Percentiles rank a stretch among this genome's conserved stretches.
These are phyloP conservation scores for Phytophthora pseudosyringae DNA, from an alignment of 352 stramenopile genomes.

Conservation along the genomic window DNA sequence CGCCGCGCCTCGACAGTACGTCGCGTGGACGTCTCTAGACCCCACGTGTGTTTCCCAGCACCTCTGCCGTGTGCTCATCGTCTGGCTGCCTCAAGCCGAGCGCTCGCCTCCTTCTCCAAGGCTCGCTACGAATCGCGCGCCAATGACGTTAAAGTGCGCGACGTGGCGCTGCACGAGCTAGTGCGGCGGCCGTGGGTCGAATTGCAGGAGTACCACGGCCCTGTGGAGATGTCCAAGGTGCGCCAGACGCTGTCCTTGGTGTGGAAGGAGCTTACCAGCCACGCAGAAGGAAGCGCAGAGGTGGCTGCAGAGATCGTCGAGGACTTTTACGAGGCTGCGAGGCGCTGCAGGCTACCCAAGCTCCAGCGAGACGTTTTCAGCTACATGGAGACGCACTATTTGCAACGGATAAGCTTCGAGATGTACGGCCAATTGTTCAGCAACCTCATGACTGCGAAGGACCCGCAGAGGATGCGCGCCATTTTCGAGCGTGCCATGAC, in stretches of 20 bases:
- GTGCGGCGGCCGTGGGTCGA: slow-evolving; percentile 37
- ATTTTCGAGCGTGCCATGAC: slow-evolving; percentile 43
- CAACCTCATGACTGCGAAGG: slow-evolving; percentile 31
- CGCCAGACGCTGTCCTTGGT: slow-evolving; percentile 30
- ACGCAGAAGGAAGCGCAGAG: slow-evolving; percentile 7
- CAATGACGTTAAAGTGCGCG: slow-evolving; percentile 29
- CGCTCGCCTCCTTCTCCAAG: slow-evolving; percentile 13
- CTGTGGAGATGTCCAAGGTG: slow-evolving; percentile 30
- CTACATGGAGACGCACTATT: slow-evolving; percentile 48
- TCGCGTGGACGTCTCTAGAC: slow-evolving; percentile 1
- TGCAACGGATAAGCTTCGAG: slow-evolving; percentile 37
- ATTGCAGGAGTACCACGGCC: slow-evolving; percentile 33
- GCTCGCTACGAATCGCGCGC: slow-evolving; percentile 1
- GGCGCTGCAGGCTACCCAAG: slow-evolving; percentile 31
- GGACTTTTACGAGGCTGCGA: slow-evolving; percentile 44
- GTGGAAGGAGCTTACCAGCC: slow-evolving; percentile 33
- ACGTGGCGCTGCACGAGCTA: slow-evolving; percentile 41
- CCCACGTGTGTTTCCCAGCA: not conserved
- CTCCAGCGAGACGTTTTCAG: slow-evolving; percentile 46
- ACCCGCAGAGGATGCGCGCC: slow-evolving; percentile 26
- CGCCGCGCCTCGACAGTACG: not conserved
- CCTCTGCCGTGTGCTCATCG: not conserved
- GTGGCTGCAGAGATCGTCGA: slow-evolving; percentile 30
- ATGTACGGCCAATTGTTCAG: slow-evolving; percentile 58
- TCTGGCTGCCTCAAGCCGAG: not conserved